Evolutionary conservation across 306 rosid species (phyloP).

Genomic region (Castanopsis chinensis): DNA sequence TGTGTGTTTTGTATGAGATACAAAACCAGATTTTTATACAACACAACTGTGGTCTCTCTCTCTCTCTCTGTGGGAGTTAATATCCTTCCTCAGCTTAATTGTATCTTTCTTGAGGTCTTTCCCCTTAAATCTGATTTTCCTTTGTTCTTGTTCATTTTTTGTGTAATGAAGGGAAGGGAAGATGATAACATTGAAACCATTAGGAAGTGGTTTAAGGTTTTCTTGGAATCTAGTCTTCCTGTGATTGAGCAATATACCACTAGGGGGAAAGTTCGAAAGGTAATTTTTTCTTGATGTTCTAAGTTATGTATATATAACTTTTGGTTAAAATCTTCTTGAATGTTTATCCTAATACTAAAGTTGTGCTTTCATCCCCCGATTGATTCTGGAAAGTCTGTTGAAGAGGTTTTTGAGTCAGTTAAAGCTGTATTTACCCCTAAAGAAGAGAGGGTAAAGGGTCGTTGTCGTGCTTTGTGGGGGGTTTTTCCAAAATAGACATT

Average conservation of each 20-base stretch:
- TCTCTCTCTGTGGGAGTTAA: background rate
- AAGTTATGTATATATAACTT: constrained; percentile 1
- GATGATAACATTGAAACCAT: constrained; percentile 97
- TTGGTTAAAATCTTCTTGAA: constrained; percentile 9
- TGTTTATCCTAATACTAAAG: constrained; percentile 8
- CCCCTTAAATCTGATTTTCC: no score
- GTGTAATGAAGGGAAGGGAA: constrained; percentile 72
- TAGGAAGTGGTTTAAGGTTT: constrained; percentile 91
- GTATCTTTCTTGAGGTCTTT: background rate
- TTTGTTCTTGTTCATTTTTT: constrained; percentile 7
- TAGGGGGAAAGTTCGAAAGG: constrained; percentile 82
- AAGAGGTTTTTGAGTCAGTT: constrained; percentile 81
- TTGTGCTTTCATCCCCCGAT: constrained; percentile 46
- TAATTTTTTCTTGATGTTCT: constrained; percentile 28
- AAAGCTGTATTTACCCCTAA: constrained; percentile 71
- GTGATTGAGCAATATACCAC: constrained; percentile 71
- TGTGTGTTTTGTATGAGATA: no score
- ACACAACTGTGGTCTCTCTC: constrained; percentile 1
- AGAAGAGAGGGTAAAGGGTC: constrained; percentile 77
- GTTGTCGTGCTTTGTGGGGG: constrained; percentile 33
- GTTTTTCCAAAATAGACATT: constrained; percentile 39
- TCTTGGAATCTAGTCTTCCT: constrained; percentile 83
- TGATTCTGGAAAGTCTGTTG: constrained; percentile 77
- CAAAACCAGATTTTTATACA: no score
- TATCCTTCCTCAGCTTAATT: background rate